Conservation (phyloP, 371 early-diverging fungal genomes). For the Mycotypha africana region DNA sequence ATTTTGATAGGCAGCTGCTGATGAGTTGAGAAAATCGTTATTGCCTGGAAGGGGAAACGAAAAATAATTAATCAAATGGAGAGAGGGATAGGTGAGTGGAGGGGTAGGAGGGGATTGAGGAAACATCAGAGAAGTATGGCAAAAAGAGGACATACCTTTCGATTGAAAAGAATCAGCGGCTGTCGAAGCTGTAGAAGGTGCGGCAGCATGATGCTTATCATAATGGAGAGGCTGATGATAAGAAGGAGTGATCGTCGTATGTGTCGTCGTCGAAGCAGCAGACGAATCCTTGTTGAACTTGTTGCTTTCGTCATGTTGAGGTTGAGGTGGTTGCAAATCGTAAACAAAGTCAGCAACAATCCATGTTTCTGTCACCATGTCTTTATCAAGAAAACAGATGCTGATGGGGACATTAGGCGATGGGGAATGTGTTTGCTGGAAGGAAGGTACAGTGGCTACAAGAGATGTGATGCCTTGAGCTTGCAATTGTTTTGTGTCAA, state of each 20-base stretch:
- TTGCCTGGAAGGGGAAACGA: not conserved
- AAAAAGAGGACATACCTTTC: too few relatives aligned
- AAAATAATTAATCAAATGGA: too few relatives aligned
- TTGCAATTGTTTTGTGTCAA: conserved; percentile 24
- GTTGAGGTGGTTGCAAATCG: too few relatives aligned
- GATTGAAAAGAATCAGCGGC: not conserved
- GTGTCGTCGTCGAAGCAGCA: too few relatives aligned
- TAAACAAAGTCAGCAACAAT: conserved; percentile 18
- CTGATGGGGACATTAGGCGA: conserved; percentile 12
- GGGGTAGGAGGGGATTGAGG: too few relatives aligned
- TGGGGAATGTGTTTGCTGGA: conserved; percentile 8
- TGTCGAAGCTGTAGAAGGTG: not conserved
- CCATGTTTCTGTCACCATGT: conserved; percentile 17
- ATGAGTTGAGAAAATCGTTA: not conserved
- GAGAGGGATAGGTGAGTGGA: too few relatives aligned
- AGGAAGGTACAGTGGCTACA: conserved; percentile 18
- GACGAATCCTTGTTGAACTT: too few relatives aligned
- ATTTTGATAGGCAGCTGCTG: too few relatives aligned
- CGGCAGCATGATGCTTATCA: not conserved
- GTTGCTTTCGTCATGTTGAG: too few relatives aligned
- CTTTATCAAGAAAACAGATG: conserved; percentile 19
- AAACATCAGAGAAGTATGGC: too few relatives aligned
- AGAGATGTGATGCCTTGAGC: conserved; percentile 15
- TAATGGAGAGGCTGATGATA: too few relatives aligned
- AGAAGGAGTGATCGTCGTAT: too few relatives aligned